Conservation (phyloP, 345 rosid species). For the Populus tremula region DNA sequence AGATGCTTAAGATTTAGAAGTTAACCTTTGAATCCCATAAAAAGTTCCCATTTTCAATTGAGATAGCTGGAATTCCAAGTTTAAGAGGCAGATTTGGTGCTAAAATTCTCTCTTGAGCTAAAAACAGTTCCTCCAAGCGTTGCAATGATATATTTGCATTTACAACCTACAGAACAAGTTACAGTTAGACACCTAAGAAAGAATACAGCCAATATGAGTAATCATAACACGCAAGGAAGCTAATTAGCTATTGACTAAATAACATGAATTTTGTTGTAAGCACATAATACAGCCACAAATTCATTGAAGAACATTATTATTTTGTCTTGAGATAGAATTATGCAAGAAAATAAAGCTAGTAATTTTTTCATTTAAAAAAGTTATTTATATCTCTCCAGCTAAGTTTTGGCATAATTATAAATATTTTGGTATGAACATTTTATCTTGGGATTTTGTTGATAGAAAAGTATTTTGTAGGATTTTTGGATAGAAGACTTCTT, state of each 20-base stretch:
- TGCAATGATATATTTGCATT: slow-evolving; percentile 85
- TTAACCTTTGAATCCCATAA: slow-evolving; percentile 88
- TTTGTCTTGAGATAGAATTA: not conserved
- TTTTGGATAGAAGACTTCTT: not conserved
- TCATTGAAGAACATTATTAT: not conserved
- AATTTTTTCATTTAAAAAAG: not conserved
- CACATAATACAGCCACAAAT: not conserved
- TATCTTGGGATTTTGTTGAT: not conserved
- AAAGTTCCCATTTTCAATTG: slow-evolving; percentile 73
- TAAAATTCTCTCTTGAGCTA: slow-evolving; percentile 79
- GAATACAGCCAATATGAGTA: not conserved
- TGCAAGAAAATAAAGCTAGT: not conserved
- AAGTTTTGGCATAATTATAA: not conserved
- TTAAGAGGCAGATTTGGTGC: slow-evolving; percentile 73
- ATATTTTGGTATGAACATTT: not conserved
- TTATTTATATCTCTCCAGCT: not conserved
- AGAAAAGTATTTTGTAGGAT: not conserved
- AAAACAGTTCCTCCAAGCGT: slow-evolving; percentile 80
- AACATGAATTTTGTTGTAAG: not conserved
- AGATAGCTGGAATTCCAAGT: slow-evolving; percentile 70
- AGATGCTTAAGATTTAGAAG: not conserved
- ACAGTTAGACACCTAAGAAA: slow-evolving; percentile 2
- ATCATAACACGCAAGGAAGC: not conserved
- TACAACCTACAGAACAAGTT: slow-evolving; percentile 55
- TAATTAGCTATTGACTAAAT: not conserved